Evolutionary conservation across 306 rosid genomes (phyloP).

Genomic region (Casuarina cunninghamiana): DNA sequence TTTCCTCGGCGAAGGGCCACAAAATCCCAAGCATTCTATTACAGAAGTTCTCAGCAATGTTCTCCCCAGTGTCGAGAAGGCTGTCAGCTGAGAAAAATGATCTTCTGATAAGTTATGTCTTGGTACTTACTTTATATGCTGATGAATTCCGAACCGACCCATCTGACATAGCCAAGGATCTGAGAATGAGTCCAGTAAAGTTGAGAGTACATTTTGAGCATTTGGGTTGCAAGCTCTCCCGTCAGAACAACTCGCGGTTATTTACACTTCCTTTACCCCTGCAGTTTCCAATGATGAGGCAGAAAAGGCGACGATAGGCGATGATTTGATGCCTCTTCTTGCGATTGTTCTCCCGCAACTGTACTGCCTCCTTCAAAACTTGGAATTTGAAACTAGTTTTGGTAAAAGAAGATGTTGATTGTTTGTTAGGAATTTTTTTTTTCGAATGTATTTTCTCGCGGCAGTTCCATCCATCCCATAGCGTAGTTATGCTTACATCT

Average conservation of each 20-base stretch:
- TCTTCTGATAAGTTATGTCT: slow-evolving; percentile 64
- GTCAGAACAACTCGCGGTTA: background rate
- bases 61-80: slow-evolving; percentile 41
- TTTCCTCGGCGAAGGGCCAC: slow-evolving; percentile 52
- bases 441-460: background rate
- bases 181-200: slow-evolving; percentile 32
- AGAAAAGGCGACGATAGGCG: slow-evolving; percentile 33
- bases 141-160: slow-evolving; percentile 61
- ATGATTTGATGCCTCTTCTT: background rate
- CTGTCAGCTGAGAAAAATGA: slow-evolving; percentile 51
- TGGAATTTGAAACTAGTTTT: no score
- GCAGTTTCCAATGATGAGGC: slow-evolving; percentile 47
- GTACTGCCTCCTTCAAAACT: no score
- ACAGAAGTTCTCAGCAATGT: slow-evolving; percentile 54
- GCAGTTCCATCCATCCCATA: background rate
- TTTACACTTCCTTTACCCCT: slow-evolving; percentile 74
- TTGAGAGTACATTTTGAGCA: slow-evolving; percentile 45
- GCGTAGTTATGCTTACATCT: slow-evolving; percentile 1
- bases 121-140: slow-evolving; percentile 73
- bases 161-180: slow-evolving; percentile 70
- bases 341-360: background rate
- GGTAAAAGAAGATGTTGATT: background rate
- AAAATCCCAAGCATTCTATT: slow-evolving; percentile 57
- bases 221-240: slow-evolving; percentile 67
- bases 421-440: background rate